These are phyloP conservation scores for Fennellomyces sp. DNA, from an alignment of 371 early-diverging fungal genomes.

Conservation along the genomic window DNA sequence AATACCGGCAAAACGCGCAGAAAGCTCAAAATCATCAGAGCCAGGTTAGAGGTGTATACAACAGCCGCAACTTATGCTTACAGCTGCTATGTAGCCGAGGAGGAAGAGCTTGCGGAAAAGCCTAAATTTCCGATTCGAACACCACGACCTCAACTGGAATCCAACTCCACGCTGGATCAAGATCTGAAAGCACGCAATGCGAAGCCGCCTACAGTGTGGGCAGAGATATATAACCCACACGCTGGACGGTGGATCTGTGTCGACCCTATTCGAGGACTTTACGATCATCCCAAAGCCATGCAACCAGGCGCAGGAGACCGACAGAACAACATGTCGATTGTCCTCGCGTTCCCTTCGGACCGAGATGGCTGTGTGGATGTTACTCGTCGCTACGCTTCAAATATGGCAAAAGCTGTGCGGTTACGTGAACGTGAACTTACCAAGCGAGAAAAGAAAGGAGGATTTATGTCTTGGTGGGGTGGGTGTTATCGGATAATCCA, in stretches of 20 bases:
- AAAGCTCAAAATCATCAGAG: not conserved
- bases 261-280: slow-evolving; percentile 62
- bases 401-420: slow-evolving; percentile 55
- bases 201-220: slow-evolving; percentile 59
- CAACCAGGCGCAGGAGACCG: slow-evolving; percentile 48
- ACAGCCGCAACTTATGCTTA: too few relatives aligned
- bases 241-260: slow-evolving; percentile 63
- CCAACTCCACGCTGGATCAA: slow-evolving; percentile 22
- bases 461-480: slow-evolving; percentile 39
- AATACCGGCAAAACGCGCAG: slow-evolving; percentile 20
- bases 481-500: slow-evolving; percentile 16
- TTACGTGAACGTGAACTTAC: slow-evolving; percentile 54
- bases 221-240: slow-evolving; percentile 54
- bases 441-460: slow-evolving; percentile 38
- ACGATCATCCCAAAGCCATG: slow-evolving; percentile 54
- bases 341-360: slow-evolving; percentile 58
- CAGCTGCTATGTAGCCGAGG: slow-evolving; percentile 25
- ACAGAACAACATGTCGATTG: slow-evolving; percentile 56
- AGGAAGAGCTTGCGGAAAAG: not conserved
- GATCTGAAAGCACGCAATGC: slow-evolving; percentile 26
- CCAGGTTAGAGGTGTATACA: not conserved
- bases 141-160: slow-evolving; percentile 10
- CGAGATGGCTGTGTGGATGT: slow-evolving; percentile 59
- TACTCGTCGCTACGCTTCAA: slow-evolving; percentile 68
- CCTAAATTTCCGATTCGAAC: slow-evolving; percentile 26